Evolutionary conservation across 2,329 filamentous ascomycete species (phyloP), one percentile per base, ranked within the genome.

Genomic region (Fusarium sambucinum): DNA sequence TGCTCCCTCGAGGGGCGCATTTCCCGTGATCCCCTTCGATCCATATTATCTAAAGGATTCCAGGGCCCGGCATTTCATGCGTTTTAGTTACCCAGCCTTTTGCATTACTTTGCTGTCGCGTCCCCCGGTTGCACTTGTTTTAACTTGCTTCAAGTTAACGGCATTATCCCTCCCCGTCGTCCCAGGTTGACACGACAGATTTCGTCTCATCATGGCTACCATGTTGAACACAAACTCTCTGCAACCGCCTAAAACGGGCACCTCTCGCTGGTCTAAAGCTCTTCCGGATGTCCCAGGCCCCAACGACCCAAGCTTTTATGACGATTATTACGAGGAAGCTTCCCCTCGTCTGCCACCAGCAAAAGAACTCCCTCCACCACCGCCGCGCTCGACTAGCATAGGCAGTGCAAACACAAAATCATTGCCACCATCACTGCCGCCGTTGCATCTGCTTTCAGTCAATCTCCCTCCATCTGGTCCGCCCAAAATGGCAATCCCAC

Each of bases 261-360:
- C 80, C 55, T 87, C 86, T 70, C 85, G 85, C 75, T 86, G 86
- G 77, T 87, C 86, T 74, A 88, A 88, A 78, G 85, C 85, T 33
- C 78, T 88, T 67, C 86, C 86, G 33, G 79, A 81, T 56, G 83
- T 84, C 73, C 84, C 86, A 54, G 68, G 67, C 54, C 70, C 65
- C 54, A 57, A 61, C 48, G 56, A 72, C 54, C 63, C 69, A 47
- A 55, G 63, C 41, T 64, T 73, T 52, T 73, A 74, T 61, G 63
- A 66, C 61, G 63, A 73, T 45, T 64, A 64, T 61, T 63, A 66
- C 48, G 59, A 56, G 47, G 61, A 63, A 35, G 45, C 46, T 41
- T 69, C 56, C 25, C 66, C 72, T 35, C 55, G 64, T 29, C 70
- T 65, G 23, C 68, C 70, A 51, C 59, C 59, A 25, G 54, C 67